phyloP scores from a whole-genome alignment of 2,329 filamentous ascomycete species.

The Pseudogymnoascus sp. region DNA sequence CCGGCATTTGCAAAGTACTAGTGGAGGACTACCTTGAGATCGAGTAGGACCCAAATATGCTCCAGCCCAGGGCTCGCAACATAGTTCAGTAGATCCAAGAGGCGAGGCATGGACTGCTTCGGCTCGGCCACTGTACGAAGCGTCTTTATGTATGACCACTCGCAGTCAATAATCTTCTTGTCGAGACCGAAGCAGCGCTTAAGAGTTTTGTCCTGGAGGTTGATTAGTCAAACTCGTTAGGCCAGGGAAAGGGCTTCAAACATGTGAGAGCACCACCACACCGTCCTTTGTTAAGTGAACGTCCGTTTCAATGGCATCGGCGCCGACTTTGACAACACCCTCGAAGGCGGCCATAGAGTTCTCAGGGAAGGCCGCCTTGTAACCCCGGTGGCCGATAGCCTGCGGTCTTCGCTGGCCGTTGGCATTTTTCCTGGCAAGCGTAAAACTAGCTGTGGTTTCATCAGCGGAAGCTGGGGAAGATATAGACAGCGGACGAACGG shows the following conservation, averaged over 20 bases:
- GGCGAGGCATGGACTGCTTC: conserved; percentile 60
- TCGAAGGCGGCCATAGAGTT: conserved; percentile 76
- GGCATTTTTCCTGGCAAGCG: conserved; percentile 16
- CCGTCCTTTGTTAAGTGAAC: conserved; percentile 74
- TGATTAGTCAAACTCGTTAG: neutral
- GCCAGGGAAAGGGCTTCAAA: conserved; percentile 26
- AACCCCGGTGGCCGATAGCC: conserved; percentile 70
- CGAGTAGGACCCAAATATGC: conserved; percentile 71
- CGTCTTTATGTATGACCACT: conserved; percentile 63
- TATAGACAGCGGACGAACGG: neutral
- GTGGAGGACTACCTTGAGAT: conserved; percentile 62
- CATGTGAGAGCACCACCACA: conserved; percentile 77
- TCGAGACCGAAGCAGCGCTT: conserved; percentile 75
- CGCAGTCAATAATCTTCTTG: conserved; percentile 63
- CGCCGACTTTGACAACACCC: conserved; percentile 62
- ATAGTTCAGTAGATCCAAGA: conserved; percentile 66
- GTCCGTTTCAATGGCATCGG: conserved; percentile 82
- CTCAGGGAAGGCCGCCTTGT: conserved; percentile 70
- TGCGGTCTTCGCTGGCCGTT: conserved; percentile 45
- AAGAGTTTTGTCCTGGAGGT: conserved; percentile 57
- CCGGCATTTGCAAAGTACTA: neutral
- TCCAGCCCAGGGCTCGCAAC: conserved; percentile 55
- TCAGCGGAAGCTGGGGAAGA: conserved; percentile 10
- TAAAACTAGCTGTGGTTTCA: conserved; percentile 19
- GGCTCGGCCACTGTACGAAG: conserved; percentile 61